A percentile compares a stretch with the other conserved stretches of the same genome.
Conservation (phyloP, 2,329 filamentous ascomycete genomes). For the Claviceps sp. region DNA sequence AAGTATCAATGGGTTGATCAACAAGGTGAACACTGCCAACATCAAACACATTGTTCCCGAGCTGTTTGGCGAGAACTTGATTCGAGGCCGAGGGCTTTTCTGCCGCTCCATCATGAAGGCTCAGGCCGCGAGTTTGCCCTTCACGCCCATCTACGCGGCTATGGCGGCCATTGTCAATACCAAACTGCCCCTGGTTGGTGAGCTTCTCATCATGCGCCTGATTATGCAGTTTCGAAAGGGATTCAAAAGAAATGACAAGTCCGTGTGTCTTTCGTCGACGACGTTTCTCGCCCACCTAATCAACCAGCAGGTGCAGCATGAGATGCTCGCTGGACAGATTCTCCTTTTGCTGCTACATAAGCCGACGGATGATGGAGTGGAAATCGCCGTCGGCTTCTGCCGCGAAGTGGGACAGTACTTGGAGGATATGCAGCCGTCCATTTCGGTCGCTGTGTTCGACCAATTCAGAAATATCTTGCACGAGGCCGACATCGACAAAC, state of each 20-base stretch:
- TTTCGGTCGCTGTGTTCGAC: conserved; percentile 84
- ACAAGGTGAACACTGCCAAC: conserved; percentile 96
- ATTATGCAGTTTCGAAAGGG: conserved; percentile 90
- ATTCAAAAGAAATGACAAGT: conserved; percentile 93
- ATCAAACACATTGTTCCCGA: conserved; percentile 97
- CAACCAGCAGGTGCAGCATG: conserved; percentile 91
- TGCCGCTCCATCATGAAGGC: conserved; percentile 98
- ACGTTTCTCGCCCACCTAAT: conserved; percentile 91
- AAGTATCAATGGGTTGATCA: conserved; percentile 95
- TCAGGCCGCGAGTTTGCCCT: conserved; percentile 87
- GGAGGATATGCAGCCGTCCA: conserved; percentile 86
- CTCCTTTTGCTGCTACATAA: conserved; percentile 84
- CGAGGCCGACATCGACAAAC: conserved; percentile 92
- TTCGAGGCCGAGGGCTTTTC: conserved; percentile 83
- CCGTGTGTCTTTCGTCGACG: conserved; percentile 82
- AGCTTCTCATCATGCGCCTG: conserved; percentile 72
- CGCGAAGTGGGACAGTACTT: conserved; percentile 87
- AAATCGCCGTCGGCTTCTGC: conserved; percentile 89
- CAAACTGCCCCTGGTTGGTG: conserved; percentile 87
- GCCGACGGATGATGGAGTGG: conserved; percentile 92
- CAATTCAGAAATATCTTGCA: conserved; percentile 92
- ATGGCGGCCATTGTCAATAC: conserved; percentile 97
- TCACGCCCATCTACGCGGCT: conserved; percentile 90
- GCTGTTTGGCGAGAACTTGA: conserved; percentile 85
- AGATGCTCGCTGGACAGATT: conserved; percentile 87